phyloP scores from a whole-genome alignment of 495 filamentous ascomycete genomes.

The Filosporella fistucella region DNA sequence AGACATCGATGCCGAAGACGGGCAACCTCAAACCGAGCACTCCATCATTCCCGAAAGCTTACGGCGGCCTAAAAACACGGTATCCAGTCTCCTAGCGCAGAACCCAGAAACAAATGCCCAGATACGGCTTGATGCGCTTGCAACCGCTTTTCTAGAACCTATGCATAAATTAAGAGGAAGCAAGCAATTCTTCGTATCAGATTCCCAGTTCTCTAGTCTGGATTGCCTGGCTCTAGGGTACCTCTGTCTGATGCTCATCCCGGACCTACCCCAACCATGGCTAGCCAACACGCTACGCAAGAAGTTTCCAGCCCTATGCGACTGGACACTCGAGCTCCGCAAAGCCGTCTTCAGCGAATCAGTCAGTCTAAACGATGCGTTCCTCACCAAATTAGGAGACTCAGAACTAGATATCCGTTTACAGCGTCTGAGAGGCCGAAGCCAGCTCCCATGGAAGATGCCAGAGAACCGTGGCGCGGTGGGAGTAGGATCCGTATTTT shows the following conservation, averaged over 20 bases:
- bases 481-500: slow-evolving; percentile 12
- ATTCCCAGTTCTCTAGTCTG: slow-evolving; percentile 47
- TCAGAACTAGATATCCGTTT: background rate
- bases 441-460: slow-evolving; percentile 19
- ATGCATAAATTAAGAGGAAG: slow-evolving; percentile 56
- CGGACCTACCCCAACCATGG: slow-evolving; percentile 68
- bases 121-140: slow-evolving; percentile 68
- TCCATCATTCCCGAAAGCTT: slow-evolving; percentile 25
- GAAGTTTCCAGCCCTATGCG: slow-evolving; percentile 48
- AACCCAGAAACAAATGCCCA: slow-evolving; percentile 44
- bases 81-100: slow-evolving; percentile 28
- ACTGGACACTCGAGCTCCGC: slow-evolving; percentile 48
- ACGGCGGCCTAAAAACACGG: slow-evolving; percentile 24
- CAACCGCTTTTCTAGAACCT: slow-evolving; percentile 63
- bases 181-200: slow-evolving; percentile 43
- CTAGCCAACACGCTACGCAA: slow-evolving; percentile 55
- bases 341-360: slow-evolving; percentile 33
- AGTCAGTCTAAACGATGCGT: slow-evolving; percentile 15
- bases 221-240: slow-evolving; percentile 79
- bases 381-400: background rate
- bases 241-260: slow-evolving; percentile 65
- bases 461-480: slow-evolving; percentile 15
- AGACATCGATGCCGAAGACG: slow-evolving; percentile 47
- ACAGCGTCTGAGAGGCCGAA: slow-evolving; percentile 4
- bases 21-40: slow-evolving; percentile 9